phyloP scores from a whole-genome alignment of 1,284 basidiomycete genomes.

The Rhizoctonia solani region DNA sequence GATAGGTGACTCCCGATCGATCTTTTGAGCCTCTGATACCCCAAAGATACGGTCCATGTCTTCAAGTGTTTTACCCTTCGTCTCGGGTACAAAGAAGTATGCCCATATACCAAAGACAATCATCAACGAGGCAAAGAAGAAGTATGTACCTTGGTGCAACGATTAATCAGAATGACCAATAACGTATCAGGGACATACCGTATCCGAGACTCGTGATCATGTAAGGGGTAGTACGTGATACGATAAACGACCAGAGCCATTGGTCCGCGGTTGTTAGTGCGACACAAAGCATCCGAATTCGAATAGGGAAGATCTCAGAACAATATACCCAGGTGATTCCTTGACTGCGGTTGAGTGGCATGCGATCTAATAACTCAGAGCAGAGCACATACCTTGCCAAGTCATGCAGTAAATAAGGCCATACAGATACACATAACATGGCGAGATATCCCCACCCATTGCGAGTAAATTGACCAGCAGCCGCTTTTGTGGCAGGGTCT shows the following conservation, averaged over 20 bases:
- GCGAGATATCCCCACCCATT: conserved; percentile 32
- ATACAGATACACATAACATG: conserved; percentile 30
- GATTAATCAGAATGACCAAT: neutral
- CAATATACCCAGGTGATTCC: conserved; percentile 41
- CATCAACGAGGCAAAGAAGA: conserved; percentile 30
- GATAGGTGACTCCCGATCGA: conserved; percentile 11
- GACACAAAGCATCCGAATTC: conserved; percentile 48
- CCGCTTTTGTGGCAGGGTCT: conserved; percentile 29
- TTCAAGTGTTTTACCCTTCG: conserved; percentile 26
- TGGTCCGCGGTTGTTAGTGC: conserved; percentile 46
- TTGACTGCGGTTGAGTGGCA: neutral
- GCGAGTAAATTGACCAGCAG: conserved; percentile 22
- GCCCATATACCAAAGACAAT: conserved; percentile 31
- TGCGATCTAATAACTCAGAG: neutral
- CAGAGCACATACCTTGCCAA: conserved; percentile 26
- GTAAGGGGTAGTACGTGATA: conserved; percentile 46
- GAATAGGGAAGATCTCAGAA: conserved; percentile 49
- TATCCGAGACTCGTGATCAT: conserved; percentile 43
- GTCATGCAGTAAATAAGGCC: conserved; percentile 33
- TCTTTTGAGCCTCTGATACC: neutral
- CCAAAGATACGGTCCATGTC: conserved; percentile 33
- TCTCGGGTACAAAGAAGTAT: conserved; percentile 30
- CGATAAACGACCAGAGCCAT: conserved; percentile 48
- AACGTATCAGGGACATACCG: neutral
- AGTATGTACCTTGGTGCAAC: conserved; percentile 11